Base-by-base conservation (phyloP, 75 land plant species). In the Selaginella tamariscina region DNA sequence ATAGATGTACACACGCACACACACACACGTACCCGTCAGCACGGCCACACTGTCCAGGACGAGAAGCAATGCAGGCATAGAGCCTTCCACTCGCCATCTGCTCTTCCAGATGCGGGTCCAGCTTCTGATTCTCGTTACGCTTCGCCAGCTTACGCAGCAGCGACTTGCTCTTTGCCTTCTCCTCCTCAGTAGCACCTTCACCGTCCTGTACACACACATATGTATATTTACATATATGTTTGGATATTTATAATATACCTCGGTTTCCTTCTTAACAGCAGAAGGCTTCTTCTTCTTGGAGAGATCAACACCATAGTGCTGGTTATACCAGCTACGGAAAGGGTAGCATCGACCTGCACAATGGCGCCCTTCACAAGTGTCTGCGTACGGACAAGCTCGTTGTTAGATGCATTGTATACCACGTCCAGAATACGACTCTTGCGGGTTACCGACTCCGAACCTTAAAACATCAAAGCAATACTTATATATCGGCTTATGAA, bases 261-360 rank as follows among this genome's bases (percentile, higher is more conserved):
- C n/a, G n/a, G n/a, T 39, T 30, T 72, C 71, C 31, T 72, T 69
- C 72, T 66, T 67, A 28, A 31, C 49, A 27, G 24, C 68, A 20
- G 74, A 21, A 67, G 59, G 59, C 80, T 86, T 86, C 83, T 87
- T 87, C 81, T 85, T 87, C 76, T 83, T 75, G 29, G 87, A 82
- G 66, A 86, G 79, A 2, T 86, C 88, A 5, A 80, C 72, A 0
- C 85, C 88, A 66, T 85, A 82, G 77, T 86, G 82, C 80, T 82
- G 85, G 27, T 75, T 75, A 27, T 84, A 82, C 81, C 85, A 84
- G 39, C 71, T 73, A 65, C 84, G 81, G 81, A 85, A 87, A 8
- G 90, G 90, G 85, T 86, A 27, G 90, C 88, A 76, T 87, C 90
- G 24, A 87, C 90, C 64, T 87, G 88, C 30, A 87, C 78, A 66